phyloP scores from a whole-genome alignment of 352 stramenopile species.

The Phytopythium oedochilum region DNA sequence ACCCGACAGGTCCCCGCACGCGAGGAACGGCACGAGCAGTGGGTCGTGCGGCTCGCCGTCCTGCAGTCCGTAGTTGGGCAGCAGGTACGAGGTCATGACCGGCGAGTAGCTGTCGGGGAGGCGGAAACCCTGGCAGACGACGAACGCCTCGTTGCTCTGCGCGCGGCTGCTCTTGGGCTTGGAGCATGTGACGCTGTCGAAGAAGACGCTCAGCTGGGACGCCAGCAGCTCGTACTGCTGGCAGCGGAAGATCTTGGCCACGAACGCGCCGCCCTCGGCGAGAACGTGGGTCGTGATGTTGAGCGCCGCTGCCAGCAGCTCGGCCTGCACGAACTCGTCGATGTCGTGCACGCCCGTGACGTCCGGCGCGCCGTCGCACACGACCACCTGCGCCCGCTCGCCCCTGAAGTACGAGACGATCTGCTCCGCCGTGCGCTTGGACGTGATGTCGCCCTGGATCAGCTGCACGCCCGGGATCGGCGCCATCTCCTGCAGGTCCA shows the following conservation, averaged over 20 bases:
- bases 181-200: constrained; percentile 92
- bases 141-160: constrained; percentile 95
- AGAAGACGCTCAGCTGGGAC: constrained; percentile 95
- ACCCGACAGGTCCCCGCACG: constrained; percentile 91
- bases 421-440: constrained; percentile 91
- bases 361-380: constrained; percentile 98
- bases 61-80: constrained; percentile 56
- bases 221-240: constrained; percentile 96
- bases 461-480: constrained; percentile 95
- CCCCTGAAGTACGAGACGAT: constrained; percentile 96
- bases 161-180: constrained; percentile 97
- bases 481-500: constrained; percentile 99
- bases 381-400: constrained; percentile 94
- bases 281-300: constrained; percentile 98
- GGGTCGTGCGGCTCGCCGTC: constrained; percentile 44
- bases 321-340: constrained; percentile 97
- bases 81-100: constrained; percentile 83
- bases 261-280: constrained; percentile 92
- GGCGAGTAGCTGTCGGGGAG: constrained; percentile 73
- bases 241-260: constrained; percentile 99
- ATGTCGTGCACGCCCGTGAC: constrained; percentile 99
- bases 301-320: constrained; percentile 96
- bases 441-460: constrained; percentile 97
- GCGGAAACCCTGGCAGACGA: constrained; percentile 94
- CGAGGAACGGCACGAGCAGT: constrained; percentile 87